A percentile compares a stretch with the other conserved stretches of the same genome.
Conservation (phyloP, 345 rosid species). For the Populus alba region DNA sequence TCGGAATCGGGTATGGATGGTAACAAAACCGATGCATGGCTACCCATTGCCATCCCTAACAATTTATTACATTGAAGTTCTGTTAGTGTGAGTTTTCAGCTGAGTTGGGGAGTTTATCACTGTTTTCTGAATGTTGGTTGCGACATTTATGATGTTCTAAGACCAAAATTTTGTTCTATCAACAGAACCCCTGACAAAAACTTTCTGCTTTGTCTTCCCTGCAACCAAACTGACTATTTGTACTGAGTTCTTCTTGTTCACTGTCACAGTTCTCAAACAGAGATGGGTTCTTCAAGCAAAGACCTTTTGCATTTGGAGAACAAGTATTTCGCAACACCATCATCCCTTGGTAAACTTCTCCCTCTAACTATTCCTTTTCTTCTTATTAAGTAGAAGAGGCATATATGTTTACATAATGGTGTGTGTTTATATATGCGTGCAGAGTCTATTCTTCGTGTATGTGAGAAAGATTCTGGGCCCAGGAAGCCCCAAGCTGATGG, state of each 20-base stretch:
- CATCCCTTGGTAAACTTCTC: conserved; percentile 27
- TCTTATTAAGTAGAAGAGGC: not conserved
- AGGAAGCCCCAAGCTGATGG: conserved; percentile 18
- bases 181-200: not conserved
- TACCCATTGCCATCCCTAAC: too few species aligned
- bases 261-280: not conserved
- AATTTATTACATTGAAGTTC: not conserved
- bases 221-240: not conserved
- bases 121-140: not conserved
- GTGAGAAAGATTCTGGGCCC: conserved; percentile 20
- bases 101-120: not conserved
- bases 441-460: conserved; percentile 49
- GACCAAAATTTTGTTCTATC: not conserved
- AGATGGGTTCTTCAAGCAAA: conserved; percentile 40
- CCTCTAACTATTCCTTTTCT: not conserved
- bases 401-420: not conserved
- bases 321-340: conserved; percentile 18
- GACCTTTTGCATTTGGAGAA: conserved; percentile 46
- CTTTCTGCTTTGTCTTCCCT: not conserved
- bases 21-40: too few species aligned
- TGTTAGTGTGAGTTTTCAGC: not conserved
- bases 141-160: not conserved
- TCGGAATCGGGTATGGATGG: too few species aligned
- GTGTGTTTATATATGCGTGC: not conserved
- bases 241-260: not conserved